A percentile compares a stretch with the other conserved stretches of the same genome.
Evolutionary conservation across 768 basidiomycete species (phyloP).

Genomic region (Russula sp.): DNA sequence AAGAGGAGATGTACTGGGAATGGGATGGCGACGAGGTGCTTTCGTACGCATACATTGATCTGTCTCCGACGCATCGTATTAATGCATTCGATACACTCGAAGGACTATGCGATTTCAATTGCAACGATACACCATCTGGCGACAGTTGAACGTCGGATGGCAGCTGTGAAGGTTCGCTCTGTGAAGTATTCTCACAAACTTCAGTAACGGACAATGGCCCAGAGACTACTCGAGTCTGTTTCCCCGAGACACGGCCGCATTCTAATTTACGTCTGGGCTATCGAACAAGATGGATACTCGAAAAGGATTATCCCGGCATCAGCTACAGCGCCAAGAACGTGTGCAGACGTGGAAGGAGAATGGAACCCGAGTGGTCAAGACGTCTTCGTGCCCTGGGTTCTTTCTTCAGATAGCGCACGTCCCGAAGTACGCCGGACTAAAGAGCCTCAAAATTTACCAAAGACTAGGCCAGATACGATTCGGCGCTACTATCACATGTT

Average conservation of each 20-base stretch:
- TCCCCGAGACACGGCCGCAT: constrained; percentile 67
- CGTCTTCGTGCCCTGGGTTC: constrained; percentile 88
- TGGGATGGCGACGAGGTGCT: constrained; percentile 65
- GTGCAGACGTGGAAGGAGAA: constrained; percentile 25
- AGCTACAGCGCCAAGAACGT: constrained; percentile 3
- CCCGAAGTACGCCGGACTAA: constrained; percentile 22
- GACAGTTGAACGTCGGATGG: constrained; percentile 63
- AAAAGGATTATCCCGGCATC: constrained; percentile 57
- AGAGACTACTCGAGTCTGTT: constrained; percentile 63
- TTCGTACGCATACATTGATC: constrained; percentile 52
- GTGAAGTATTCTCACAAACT: background rate
- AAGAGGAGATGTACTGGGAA: constrained; percentile 67
- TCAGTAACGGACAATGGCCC: constrained; percentile 2
- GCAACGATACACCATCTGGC: constrained; percentile 97
- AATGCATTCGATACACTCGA: background rate
- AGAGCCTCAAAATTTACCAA: constrained; percentile 21
- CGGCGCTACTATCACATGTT: constrained; percentile 98
- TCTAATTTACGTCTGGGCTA: constrained; percentile 95
- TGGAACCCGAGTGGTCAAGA: constrained; percentile 48
- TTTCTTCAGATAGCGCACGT: constrained; percentile 35
- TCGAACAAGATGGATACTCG: constrained; percentile 84
- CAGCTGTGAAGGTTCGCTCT: constrained; percentile 62
- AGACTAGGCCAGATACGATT: constrained; percentile 42
- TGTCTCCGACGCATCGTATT: background rate
- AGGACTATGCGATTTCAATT: constrained; percentile 97